These are phyloP conservation scores for Ceratocystis cacaofunesta DNA, from an alignment of 2,329 filamentous ascomycete genomes.

Conservation along the genomic window DNA sequence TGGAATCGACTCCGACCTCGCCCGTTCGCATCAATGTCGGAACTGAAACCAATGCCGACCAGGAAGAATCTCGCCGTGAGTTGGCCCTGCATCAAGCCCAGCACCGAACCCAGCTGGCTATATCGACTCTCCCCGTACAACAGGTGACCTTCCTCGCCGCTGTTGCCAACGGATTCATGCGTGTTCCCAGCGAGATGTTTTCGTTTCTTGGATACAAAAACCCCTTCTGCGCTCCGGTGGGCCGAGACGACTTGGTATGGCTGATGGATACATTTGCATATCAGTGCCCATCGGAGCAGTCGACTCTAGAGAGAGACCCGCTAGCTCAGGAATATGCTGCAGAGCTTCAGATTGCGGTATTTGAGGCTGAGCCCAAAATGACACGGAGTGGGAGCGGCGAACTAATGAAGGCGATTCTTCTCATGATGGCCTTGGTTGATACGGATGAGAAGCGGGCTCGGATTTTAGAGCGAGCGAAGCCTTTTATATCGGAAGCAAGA, in stretches of 20 bases:
- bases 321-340: conserved; percentile 50
- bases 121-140: not conserved
- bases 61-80: not conserved
- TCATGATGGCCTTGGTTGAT: conserved; percentile 50
- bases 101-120: not conserved
- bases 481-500: conserved; percentile 64
- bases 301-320: conserved; percentile 19
- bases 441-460: conserved; percentile 43
- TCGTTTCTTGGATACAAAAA: conserved; percentile 39
- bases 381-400: conserved; percentile 39
- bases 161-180: not conserved
- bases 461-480: conserved; percentile 53
- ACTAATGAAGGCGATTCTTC: conserved; percentile 54
- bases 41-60: not conserved
- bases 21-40: not conserved
- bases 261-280: conserved; percentile 54
- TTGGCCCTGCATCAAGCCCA: too few species aligned
- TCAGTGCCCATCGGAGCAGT: conserved; percentile 50
- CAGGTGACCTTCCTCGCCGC: not conserved
- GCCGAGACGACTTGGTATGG: conserved; percentile 63
- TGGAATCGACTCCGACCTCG: not conserved
- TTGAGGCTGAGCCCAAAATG: conserved; percentile 54
- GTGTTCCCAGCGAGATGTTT: conserved; percentile 24
- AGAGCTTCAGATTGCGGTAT: conserved; percentile 72
- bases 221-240: conserved; percentile 45